Base-by-base conservation (phyloP, 1,284 basidiomycete genomes). In the Pterulicium gracile region DNA sequence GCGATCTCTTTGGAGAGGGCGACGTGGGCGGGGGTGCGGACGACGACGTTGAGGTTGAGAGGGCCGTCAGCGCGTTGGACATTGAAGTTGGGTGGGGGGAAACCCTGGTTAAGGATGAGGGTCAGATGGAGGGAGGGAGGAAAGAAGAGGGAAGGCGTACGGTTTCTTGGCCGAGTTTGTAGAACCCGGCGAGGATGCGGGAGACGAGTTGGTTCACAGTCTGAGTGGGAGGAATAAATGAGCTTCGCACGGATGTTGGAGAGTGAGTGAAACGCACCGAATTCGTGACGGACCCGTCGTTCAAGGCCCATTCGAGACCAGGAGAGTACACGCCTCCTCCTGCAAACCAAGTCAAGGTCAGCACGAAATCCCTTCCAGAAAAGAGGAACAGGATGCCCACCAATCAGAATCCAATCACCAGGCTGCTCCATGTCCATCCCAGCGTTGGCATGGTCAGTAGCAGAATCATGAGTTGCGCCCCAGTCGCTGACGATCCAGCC, bases 191-290 rank as follows among this genome's bases (percentile, higher is more conserved):
- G 21, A 85, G 58, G 49, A 86, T 77, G 24, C 79, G 73, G 2
- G 72, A 67, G 0, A 78, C 79, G 79, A 87, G 81, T 55, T 88
- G 76, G 51, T 83, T 68, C 39, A 88, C 56, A 18, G 81, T 67
- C 50, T 65, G 55, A n/a, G n/a, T n/a, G n/a, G 0, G 65, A 60
- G 35, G 77, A 67, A 21, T 35, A 39, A 35, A 46, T 15, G 15
- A 7, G 21, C 24, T 59, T 62, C 17, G 65, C 58, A 17, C 51
- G 54, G 43, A 19, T 40, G 13, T 54, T 42, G 12, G 24, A 51
- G 15, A 21, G 18, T 17, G 4, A 20, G 19, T 7, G 45, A 60
- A 62, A 52, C 70, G 52, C 48, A 78, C 74, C 5, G 66, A 62
- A 13, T 58, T 54, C 0, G 73, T 68, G 5, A 86, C 67, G 39